These are phyloP conservation scores for Entomortierella lignicola DNA, from an alignment of 192 early-diverging fungal species.

Conservation along the genomic window DNA sequence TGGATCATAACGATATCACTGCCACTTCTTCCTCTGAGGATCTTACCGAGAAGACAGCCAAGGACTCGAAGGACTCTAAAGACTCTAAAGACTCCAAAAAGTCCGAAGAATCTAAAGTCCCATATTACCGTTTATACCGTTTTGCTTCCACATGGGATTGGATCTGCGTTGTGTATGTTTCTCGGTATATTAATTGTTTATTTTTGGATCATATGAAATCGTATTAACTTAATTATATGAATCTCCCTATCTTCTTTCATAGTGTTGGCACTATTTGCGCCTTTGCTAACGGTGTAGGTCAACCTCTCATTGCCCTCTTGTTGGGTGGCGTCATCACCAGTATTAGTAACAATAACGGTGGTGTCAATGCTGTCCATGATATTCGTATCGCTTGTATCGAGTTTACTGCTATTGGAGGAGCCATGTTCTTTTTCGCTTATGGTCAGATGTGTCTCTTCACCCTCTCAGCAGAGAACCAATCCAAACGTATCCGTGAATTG, in stretches of 20 bases:
- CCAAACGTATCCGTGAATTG: slow-evolving; percentile 77
- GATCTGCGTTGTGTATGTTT: slow-evolving; percentile 57
- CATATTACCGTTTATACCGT: slow-evolving; percentile 72
- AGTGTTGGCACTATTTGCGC: slow-evolving; percentile 42
- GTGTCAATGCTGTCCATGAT: slow-evolving; percentile 61
- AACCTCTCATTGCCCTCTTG: slow-evolving; percentile 37
- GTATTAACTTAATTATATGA: neutral
- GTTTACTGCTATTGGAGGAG: slow-evolving; percentile 37
- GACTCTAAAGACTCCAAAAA: slow-evolving; percentile 26
- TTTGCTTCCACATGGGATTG: slow-evolving; percentile 73
- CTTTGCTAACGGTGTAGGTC: slow-evolving; percentile 33
- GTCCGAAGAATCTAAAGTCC: slow-evolving; percentile 55
- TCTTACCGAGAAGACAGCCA: slow-evolving; percentile 17
- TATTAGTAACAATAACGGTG: slow-evolving; percentile 57
- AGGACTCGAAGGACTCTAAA: slow-evolving; percentile 28
- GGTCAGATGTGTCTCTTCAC: slow-evolving; percentile 54
- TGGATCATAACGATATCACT: slow-evolving; percentile 19
- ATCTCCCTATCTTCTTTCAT: neutral
- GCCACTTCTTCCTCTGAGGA: slow-evolving; percentile 22
- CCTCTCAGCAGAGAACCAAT: slow-evolving; percentile 66
- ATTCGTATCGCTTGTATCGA: slow-evolving; percentile 51
- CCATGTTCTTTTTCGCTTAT: slow-evolving; percentile 42
- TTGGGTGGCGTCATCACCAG: slow-evolving; percentile 66
- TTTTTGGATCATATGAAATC: neutral
- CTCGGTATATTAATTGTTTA: neutral